These are phyloP conservation scores for Curvularia verruculosa DNA, from an alignment of 2,329 filamentous ascomycete genomes.

Conservation along the genomic window DNA sequence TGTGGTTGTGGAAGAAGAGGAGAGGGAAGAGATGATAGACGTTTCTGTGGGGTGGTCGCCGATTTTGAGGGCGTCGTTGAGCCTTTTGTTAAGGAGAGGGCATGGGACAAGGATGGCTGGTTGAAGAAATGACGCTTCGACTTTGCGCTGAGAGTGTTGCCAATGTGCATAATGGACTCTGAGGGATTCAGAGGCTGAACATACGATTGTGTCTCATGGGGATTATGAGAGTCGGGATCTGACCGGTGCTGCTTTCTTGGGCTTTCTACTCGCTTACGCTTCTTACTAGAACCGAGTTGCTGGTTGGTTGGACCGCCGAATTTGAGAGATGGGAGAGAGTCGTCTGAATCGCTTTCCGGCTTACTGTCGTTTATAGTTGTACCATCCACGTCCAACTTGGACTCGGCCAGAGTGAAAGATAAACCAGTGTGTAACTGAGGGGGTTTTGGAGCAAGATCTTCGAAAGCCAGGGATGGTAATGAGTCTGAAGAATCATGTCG, in stretches of 20 bases:
- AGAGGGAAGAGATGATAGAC: neutral
- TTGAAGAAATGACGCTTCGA: neutral
- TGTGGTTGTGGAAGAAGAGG: neutral
- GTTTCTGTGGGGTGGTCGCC: neutral
- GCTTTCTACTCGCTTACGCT: constrained; percentile 36
- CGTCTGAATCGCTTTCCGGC: constrained; percentile 18
- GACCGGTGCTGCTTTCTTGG: constrained; percentile 7
- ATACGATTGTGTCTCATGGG: neutral
- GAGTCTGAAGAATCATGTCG: constrained; percentile 8
- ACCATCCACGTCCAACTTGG: constrained; percentile 19
- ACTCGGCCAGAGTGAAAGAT: constrained; percentile 32
- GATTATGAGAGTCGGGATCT: neutral
- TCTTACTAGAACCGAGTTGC: constrained; percentile 21
- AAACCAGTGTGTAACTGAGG: constrained; percentile 24
- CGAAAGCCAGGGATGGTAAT: constrained; percentile 33
- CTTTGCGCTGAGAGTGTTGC: neutral
- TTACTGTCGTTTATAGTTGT: neutral
- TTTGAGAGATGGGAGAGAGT: constrained; percentile 24
- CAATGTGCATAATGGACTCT: neutral
- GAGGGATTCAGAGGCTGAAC: neutral
- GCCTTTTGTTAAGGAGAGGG: neutral
- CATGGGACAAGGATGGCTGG: constrained; percentile 3
- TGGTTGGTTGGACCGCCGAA: constrained; percentile 20
- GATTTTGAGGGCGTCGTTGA: neutral
- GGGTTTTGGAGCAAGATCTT: constrained; percentile 17